phyloP scores from a whole-genome alignment of 2,329 filamentous ascomycete genomes.

The Mariannaea sp. region DNA sequence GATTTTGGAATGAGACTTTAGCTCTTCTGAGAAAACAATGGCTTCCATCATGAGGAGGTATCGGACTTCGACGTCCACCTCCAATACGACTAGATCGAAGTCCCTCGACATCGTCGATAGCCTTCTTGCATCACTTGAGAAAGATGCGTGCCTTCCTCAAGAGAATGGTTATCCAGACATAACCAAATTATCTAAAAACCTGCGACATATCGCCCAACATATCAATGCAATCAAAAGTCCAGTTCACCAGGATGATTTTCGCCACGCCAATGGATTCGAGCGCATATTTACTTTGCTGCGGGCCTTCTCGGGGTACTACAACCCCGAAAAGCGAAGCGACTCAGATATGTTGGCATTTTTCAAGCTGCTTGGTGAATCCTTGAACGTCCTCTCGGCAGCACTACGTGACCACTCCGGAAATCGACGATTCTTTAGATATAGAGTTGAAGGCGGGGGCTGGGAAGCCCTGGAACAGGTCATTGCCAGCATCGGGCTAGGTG shows the following conservation, averaged over 20 bases:
- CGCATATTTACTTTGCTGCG: conserved; percentile 71
- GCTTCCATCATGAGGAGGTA: conserved; percentile 60
- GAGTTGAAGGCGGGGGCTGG: conserved; percentile 80
- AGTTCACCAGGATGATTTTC: conserved; percentile 76
- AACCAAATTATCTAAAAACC: conserved; percentile 55
- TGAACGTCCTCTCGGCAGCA: conserved; percentile 75
- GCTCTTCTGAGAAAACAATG: conserved; percentile 47
- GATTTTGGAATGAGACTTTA: conserved; percentile 36
- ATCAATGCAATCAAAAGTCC: conserved; percentile 55
- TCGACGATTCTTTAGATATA: conserved; percentile 79
- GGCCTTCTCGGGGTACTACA: conserved; percentile 76
- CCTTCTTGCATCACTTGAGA: conserved; percentile 55
- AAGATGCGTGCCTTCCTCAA: conserved; percentile 40
- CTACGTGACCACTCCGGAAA: conserved; percentile 84
- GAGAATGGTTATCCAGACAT: conserved; percentile 55
- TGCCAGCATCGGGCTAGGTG: conserved; percentile 68
- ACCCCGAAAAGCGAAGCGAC: conserved; percentile 64
- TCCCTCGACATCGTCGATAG: conserved; percentile 62
- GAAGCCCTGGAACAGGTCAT: conserved; percentile 74
- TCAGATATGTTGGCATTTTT: conserved; percentile 70
- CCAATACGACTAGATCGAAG: conserved; percentile 61
- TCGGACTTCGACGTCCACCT: conserved; percentile 68
- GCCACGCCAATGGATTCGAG: conserved; percentile 79
- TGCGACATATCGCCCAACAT: conserved; percentile 70
- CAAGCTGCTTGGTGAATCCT: conserved; percentile 70